Evolutionary conservation across 768 basidiomycete species (phyloP).

Genomic region (Lactarius vividus): DNA sequence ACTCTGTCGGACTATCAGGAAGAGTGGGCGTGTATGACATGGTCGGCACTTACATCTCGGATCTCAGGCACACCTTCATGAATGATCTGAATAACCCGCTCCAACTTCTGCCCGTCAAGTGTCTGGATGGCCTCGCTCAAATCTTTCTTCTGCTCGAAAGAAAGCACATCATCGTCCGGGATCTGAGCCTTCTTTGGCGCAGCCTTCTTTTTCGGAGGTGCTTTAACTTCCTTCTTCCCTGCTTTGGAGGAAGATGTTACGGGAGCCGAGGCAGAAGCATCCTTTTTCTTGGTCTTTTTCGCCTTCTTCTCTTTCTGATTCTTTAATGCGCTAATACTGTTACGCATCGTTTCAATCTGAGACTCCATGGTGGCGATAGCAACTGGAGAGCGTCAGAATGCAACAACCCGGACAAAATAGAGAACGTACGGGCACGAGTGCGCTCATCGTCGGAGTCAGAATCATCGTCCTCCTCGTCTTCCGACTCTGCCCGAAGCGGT

Average conservation of each 20-base stretch:
- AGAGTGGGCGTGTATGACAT: conserved; percentile 20
- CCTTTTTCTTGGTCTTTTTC: conserved; percentile 73
- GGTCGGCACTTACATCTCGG: conserved; percentile 67
- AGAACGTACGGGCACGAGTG: conserved; percentile 49
- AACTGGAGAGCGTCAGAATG: conserved; percentile 42
- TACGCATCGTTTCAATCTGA: conserved; percentile 76
- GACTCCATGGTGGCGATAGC: conserved; percentile 75
- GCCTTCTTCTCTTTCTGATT: conserved; percentile 49
- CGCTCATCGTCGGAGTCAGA: conserved; percentile 68
- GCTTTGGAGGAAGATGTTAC: conserved; percentile 66
- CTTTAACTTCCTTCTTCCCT: conserved; percentile 43
- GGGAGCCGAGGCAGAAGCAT: conserved; percentile 43
- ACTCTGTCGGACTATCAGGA: conserved; percentile 51
- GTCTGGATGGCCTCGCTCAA: conserved; percentile 90
- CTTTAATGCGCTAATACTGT: conserved; percentile 64
- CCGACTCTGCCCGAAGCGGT: conserved; percentile 46
- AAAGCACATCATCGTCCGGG: conserved; percentile 77
- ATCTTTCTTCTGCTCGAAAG: conserved; percentile 98
- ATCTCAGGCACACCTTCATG: conserved; percentile 93
- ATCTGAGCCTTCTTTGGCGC: conserved; percentile 60
- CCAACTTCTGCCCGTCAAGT: conserved; percentile 79
- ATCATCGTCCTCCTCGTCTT: conserved; percentile 63
- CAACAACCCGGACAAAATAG: conserved; percentile 8
- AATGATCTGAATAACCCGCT: conserved; percentile 92
- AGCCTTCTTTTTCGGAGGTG: conserved; percentile 49